Evolutionary conservation across 345 rosid species (phyloP), one percentile per base, ranked within the genome.

Genomic region (Boechera stricta): DNA sequence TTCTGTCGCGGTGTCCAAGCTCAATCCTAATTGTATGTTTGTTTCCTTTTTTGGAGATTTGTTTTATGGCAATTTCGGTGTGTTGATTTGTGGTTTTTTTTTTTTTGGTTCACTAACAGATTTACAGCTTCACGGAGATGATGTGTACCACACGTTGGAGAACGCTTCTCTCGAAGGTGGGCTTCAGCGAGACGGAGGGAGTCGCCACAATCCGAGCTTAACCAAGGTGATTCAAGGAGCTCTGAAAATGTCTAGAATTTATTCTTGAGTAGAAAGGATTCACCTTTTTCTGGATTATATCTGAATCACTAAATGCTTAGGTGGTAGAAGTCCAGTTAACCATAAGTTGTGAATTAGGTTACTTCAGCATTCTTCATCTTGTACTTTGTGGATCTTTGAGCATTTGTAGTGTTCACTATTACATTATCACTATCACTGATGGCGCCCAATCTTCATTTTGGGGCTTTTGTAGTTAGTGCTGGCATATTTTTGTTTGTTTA

Each of bases 111-210:
- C 18, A 10, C 1, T 65, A 26, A 62, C 75, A 94, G 97, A 90
- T 84, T 88, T 92, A 82, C 92, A 88, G 83, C 75, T 94, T 69
- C 95, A 94, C 71, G 98, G 91, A 15, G 97, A 88, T 44, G 98
- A 94, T 72, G 83, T 92, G 8, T 94, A 92, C 82, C 88, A 84
- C 77, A 88, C 97, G 0, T 66, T 92, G 2, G 98, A 92, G 60
- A 68, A 71, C 66, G 54, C 82, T 33, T 79, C 81, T 13, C 81
- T 44, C 52, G 95, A 92, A 15, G 78, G 78, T 77, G 86, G 83
- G 33, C 83, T 84, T 72, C 87, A 83, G 56, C 80, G 87, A 56
- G 90, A 87, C 45, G 84, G 74, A 64, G 85, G 75, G 60, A 60
- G 24, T 61, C 79, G 82, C 7, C 66, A 86, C 24, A 79, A 77